Percentiles rank a stretch among this genome's conserved stretches.
phyloP scores from a whole-genome alignment of 2,329 filamentous ascomycete genomes.

The Stachybotrys chartarum region DNA sequence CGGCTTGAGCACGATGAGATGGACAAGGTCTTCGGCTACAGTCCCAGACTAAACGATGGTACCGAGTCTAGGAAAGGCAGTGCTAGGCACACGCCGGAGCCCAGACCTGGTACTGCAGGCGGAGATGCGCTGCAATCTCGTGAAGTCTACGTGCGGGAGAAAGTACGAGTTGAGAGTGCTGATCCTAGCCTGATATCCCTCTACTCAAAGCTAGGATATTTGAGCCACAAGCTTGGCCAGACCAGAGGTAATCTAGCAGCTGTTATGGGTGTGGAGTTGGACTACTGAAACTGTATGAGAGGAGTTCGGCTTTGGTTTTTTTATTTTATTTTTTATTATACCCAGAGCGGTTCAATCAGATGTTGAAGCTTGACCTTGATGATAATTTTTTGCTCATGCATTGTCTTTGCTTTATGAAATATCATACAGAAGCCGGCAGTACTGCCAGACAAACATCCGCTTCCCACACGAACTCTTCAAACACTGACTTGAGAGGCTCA shows the following conservation, averaged over 20 bases:
- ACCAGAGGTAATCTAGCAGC: conserved; percentile 66
- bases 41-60: conserved; percentile 21
- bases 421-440: background rate
- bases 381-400: background rate
- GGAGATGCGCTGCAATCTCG: conserved; percentile 17
- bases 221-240: conserved; percentile 65
- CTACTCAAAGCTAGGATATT: conserved; percentile 72
- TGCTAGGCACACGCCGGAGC: conserved; percentile 15
- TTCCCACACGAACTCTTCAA: background rate
- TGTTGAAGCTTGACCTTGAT: background rate
- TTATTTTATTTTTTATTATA: background rate
- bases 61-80: conserved; percentile 16
- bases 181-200: conserved; percentile 81
- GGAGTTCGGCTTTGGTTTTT: background rate
- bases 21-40: conserved; percentile 65
- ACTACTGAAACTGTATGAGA: conserved; percentile 3
- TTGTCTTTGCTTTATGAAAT: background rate
- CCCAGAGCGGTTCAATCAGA: background rate
- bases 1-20: conserved; percentile 72
- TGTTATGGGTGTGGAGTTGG: conserved; percentile 60
- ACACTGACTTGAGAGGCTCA: background rate
- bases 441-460: background rate
- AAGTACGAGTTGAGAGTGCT: conserved; percentile 80
- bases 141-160: conserved; percentile 81
- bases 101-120: conserved; percentile 9